These are phyloP conservation scores for Polyporus arcularius DNA, from an alignment of 768 basidiomycete species.

Conservation along the genomic window DNA sequence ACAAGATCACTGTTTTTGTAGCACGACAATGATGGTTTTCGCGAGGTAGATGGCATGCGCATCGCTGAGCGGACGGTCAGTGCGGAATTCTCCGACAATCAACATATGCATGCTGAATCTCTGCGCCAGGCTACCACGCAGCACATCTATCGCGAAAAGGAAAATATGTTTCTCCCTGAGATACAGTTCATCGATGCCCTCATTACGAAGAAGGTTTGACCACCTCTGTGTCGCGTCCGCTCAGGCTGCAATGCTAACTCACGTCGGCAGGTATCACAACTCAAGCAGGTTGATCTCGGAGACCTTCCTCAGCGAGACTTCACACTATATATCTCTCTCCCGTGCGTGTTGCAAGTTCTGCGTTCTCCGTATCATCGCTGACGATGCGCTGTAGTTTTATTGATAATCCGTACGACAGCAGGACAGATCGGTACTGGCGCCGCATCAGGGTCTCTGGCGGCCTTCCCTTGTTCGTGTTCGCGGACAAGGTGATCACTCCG, in stretches of 20 bases:
- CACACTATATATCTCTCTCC: slow-evolving; percentile 3
- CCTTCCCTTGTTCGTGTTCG: slow-evolving; percentile 5
- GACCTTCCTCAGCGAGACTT: slow-evolving; percentile 5
- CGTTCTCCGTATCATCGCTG: not conserved
- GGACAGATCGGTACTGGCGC: not conserved
- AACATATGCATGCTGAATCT: not conserved
- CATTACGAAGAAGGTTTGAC: slow-evolving; percentile 7
- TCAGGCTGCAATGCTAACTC: not conserved
- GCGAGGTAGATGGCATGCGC: not conserved
- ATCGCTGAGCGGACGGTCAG: not conserved
- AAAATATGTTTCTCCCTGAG: not conserved
- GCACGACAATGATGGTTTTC: not conserved
- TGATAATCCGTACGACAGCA: not conserved
- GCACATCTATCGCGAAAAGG: not conserved
- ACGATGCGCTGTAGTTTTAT: not conserved
- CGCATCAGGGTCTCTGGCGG: slow-evolving; percentile 8
- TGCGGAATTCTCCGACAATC: not conserved
- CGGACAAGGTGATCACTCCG: slow-evolving; percentile 13
- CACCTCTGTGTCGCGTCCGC: not conserved
- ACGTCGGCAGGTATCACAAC: not conserved
- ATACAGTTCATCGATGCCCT: slow-evolving; percentile 7
- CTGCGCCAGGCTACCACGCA: not conserved
- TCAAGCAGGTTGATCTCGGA: slow-evolving; percentile 1
- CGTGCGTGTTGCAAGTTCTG: not conserved
- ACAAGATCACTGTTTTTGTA: not conserved